phyloP scores from a whole-genome alignment of 768 basidiomycete genomes.

The Leccinellum luteum region DNA sequence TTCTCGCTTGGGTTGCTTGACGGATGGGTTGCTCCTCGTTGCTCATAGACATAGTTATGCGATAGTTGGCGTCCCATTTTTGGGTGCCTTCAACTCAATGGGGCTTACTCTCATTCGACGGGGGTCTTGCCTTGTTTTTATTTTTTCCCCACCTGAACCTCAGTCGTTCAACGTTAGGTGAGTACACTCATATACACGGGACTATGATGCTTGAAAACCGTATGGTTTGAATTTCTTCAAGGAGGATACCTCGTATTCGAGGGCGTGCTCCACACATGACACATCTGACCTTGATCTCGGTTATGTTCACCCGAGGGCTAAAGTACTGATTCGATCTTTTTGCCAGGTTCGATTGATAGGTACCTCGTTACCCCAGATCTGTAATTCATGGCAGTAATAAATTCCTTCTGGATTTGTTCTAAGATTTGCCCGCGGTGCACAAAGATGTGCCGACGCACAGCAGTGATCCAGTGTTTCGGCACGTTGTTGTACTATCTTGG shows the following conservation, averaged over 20 bases:
- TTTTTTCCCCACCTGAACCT: conserved; percentile 56
- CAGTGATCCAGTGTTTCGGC: background rate
- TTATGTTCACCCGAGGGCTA: background rate
- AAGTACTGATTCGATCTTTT: conserved; percentile 7
- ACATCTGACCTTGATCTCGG: conserved; percentile 28
- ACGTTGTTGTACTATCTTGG: background rate
- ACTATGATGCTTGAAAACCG: conserved; percentile 55
- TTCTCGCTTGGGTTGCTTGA: conserved; percentile 43
- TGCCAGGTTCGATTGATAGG: background rate
- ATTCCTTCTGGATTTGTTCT: background rate
- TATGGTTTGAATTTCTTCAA: conserved; percentile 85
- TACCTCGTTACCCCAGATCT: background rate
- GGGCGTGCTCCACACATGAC: conserved; percentile 82
- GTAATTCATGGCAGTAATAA: background rate
- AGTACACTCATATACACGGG: conserved; percentile 22
- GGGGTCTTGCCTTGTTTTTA: conserved; percentile 21
- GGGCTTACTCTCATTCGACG: conserved; percentile 86
- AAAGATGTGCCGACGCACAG: background rate
- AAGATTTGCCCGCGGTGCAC: background rate
- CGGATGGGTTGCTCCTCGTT: conserved; percentile 49
- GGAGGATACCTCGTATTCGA: conserved; percentile 63
- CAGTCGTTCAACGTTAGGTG: conserved; percentile 45
- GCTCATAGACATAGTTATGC: conserved; percentile 90
- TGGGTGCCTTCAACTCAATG: conserved; percentile 72
- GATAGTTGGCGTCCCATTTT: conserved; percentile 52